Conservation (phyloP, 2,329 filamentous ascomycete genomes). For the Colletotrichum graminicola region DNA sequence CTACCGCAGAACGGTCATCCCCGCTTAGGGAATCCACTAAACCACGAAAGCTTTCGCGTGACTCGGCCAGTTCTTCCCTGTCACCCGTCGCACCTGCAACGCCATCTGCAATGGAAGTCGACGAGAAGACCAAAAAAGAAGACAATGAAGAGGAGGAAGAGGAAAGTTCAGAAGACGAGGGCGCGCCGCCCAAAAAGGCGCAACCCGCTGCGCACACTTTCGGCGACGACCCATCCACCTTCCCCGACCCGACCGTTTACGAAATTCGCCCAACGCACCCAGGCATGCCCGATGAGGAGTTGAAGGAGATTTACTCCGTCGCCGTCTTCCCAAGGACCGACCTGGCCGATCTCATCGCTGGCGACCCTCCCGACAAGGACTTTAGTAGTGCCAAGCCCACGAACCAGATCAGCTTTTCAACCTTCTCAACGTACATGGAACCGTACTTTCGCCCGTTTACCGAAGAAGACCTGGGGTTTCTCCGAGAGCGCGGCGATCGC, state of each 20-base stretch:
- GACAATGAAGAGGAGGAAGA: constrained; percentile 60
- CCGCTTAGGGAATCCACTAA: constrained; percentile 65
- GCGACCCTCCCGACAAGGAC: constrained; percentile 91
- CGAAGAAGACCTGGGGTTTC: constrained; percentile 93
- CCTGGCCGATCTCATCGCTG: constrained; percentile 86
- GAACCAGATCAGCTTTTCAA: constrained; percentile 93
- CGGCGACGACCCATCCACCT: constrained; percentile 91
- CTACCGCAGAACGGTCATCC: constrained; percentile 63
- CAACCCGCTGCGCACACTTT: constrained; percentile 88
- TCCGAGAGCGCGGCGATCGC: constrained; percentile 90
- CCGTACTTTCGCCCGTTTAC: constrained; percentile 90
- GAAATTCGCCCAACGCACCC: constrained; percentile 83
- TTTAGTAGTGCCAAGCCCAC: constrained; percentile 94
- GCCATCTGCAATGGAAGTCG: constrained; percentile 69
- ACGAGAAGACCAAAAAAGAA: constrained; percentile 59
- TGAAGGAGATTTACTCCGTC: constrained; percentile 89
- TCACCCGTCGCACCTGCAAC: constrained; percentile 67
- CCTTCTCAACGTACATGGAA: constrained; percentile 93
- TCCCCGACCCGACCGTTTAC: constrained; percentile 92
- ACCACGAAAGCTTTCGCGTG: constrained; percentile 63
- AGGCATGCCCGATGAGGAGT: constrained; percentile 86
- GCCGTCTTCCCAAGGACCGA: constrained; percentile 84
- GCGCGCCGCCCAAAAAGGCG: constrained; percentile 71
- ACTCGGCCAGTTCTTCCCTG: constrained; percentile 70
- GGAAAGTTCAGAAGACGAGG: constrained; percentile 69